phyloP scores from a whole-genome alignment of 345 rosid genomes.

The sweet orange (Citrus sinensis) region DNA sequence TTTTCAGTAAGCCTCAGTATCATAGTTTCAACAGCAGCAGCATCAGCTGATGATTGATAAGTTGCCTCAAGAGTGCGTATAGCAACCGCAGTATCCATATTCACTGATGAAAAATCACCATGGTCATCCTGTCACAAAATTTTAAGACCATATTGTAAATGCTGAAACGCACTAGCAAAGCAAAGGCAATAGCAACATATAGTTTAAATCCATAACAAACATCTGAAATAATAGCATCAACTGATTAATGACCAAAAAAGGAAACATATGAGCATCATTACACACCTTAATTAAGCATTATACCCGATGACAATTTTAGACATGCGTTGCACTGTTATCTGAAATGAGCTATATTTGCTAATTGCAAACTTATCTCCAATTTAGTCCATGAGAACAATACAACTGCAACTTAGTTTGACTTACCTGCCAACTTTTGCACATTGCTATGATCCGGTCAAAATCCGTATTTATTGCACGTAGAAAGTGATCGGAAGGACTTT shows the following conservation, averaged over 20 bases:
- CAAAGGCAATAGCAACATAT: not conserved
- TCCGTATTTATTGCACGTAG: conserved; percentile 97
- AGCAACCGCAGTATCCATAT: conserved; percentile 99
- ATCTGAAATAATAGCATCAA: not conserved
- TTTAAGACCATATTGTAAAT: not conserved
- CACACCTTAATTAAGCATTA: not conserved
- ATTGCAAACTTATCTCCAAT: not conserved
- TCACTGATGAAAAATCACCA: conserved; percentile 95
- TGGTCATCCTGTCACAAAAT: conserved; percentile 72
- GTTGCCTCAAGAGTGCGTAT: conserved; percentile 98
- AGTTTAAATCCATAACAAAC: not conserved
- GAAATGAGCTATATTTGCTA: not conserved
- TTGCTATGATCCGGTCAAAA: conserved; percentile 95
- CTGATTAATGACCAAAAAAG: not conserved
- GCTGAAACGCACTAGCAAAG: not conserved
- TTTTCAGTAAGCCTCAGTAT: conserved; percentile 76
- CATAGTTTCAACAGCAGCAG: conserved; percentile 83
- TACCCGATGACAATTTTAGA: conserved; percentile 3
- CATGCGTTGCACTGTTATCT: not conserved
- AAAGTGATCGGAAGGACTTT: conserved; percentile 99
- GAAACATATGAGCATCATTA: not conserved
- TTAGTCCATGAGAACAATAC: not conserved
- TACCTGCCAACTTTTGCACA: conserved; percentile 99
- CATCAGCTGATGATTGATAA: conserved; percentile 86
- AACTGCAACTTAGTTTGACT: not conserved